A percentile compares a stretch with the other conserved stretches of the same genome.
Evolutionary conservation across 2,329 filamentous ascomycete species (phyloP).

Genomic region (Alternaria burnsii): DNA sequence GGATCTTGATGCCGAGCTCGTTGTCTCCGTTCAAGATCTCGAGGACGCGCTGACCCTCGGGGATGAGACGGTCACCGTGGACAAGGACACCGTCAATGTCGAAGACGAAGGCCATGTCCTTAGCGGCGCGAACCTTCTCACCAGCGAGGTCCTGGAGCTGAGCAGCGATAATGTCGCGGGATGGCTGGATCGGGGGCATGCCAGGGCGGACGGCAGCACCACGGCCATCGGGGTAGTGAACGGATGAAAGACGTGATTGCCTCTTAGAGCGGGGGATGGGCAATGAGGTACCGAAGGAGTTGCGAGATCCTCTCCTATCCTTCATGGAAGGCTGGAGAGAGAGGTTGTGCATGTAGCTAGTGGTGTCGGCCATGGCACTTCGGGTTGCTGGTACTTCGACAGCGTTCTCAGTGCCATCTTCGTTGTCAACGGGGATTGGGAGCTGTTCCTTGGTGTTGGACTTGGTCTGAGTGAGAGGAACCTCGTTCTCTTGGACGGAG

Average conservation of each 20-base stretch:
- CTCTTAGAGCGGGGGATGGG: slow-evolving; percentile 77
- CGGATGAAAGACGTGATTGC: slow-evolving; percentile 71
- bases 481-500: slow-evolving; percentile 65
- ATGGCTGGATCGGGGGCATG: slow-evolving; percentile 67
- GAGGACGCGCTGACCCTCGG: slow-evolving; percentile 70
- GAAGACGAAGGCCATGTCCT: slow-evolving; percentile 85
- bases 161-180: slow-evolving; percentile 72
- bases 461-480: slow-evolving; percentile 36
- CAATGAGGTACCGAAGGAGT: slow-evolving; percentile 77
- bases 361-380: slow-evolving; percentile 72
- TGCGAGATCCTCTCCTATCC: slow-evolving; percentile 73
- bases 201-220: slow-evolving; percentile 62
- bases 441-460: slow-evolving; percentile 41
- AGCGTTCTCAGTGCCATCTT: slow-evolving; percentile 53
- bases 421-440: slow-evolving; percentile 44
- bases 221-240: slow-evolving; percentile 59
- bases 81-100: slow-evolving; percentile 80
- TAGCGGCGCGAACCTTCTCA: slow-evolving; percentile 72
- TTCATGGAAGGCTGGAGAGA: slow-evolving; percentile 72
- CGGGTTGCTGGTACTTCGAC: slow-evolving; percentile 76
- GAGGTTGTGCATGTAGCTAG: slow-evolving; percentile 76
- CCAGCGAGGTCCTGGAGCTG: slow-evolving; percentile 73
- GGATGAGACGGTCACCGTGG: slow-evolving; percentile 75
- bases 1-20: slow-evolving; percentile 79
- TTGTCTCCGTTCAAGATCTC: slow-evolving; percentile 79